phyloP scores from a whole-genome alignment of 2,329 filamentous ascomycete species.

The Hypoxylon sp. region DNA sequence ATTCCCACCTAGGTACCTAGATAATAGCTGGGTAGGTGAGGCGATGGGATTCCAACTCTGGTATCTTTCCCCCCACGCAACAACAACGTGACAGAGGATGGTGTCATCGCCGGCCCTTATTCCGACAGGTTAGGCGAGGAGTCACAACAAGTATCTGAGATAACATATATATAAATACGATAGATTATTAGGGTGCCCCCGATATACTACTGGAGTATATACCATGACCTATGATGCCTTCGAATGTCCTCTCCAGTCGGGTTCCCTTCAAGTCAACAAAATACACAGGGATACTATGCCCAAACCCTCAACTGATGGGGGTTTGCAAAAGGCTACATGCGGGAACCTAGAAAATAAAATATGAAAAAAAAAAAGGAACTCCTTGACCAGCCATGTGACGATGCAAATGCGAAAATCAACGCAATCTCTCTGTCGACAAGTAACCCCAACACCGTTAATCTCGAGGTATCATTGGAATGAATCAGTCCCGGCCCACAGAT shows the following conservation, averaged over 20 bases:
- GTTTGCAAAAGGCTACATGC: conserved; percentile 37
- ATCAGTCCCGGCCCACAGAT: conserved; percentile 42
- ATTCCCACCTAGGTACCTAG: too few species aligned
- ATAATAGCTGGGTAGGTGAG: neutral
- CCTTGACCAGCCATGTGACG: conserved; percentile 42
- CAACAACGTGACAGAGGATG: neutral
- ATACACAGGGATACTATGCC: conserved; percentile 42
- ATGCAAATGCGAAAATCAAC: conserved; percentile 45
- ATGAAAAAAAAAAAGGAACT: conserved; percentile 47
- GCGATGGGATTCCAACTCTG: neutral
- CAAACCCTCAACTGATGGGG: conserved; percentile 9
- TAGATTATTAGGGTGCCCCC: conserved; percentile 35
- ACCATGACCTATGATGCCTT: conserved; percentile 11
- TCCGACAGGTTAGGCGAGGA: neutral
- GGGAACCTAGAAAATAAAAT: conserved; percentile 52
- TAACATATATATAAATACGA: conserved; percentile 14
- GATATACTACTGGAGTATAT: conserved; percentile 36
- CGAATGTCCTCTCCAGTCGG: conserved; percentile 18
- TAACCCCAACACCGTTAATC: conserved; percentile 41
- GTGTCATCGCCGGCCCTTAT: neutral
- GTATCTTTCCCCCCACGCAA: neutral
- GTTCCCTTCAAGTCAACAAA: conserved; percentile 37
- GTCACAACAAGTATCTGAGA: neutral
- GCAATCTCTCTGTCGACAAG: conserved; percentile 16
- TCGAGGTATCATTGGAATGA: conserved; percentile 49